Evolutionary conservation across 2,329 filamentous ascomycete genomes (phyloP).

Genomic region (Botrytis byssoidea): DNA sequence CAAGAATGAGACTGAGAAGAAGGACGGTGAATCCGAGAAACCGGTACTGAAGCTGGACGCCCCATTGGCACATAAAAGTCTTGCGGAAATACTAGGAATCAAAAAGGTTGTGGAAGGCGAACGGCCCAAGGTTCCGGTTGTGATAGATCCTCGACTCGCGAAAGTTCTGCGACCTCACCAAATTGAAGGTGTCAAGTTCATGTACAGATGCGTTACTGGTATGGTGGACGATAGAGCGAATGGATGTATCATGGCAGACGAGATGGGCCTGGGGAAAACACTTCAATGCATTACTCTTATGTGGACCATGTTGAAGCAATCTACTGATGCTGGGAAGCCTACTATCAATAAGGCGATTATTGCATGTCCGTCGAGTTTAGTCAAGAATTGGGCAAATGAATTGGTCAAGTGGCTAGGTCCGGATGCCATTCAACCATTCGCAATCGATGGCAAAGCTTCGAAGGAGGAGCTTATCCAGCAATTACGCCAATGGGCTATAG

Average conservation of each 20-base stretch:
- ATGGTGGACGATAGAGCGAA: constrained; percentile 91
- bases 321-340: constrained; percentile 86
- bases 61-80: constrained; percentile 87
- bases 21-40: constrained; percentile 46
- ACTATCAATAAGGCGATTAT: constrained; percentile 97
- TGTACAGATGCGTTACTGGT: constrained; percentile 94
- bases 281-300: constrained; percentile 94
- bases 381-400: constrained; percentile 98
- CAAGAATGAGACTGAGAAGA: constrained; percentile 40
- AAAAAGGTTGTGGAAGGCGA: constrained; percentile 83
- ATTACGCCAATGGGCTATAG: constrained; percentile 90
- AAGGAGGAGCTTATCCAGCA: constrained; percentile 92
- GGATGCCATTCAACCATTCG: constrained; percentile 88
- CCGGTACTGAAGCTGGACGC: constrained; percentile 59
- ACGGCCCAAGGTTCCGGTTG: constrained; percentile 87
- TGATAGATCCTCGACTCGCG: constrained; percentile 85
- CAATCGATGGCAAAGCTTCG: constrained; percentile 92
- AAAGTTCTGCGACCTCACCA: constrained; percentile 96
- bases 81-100: constrained; percentile 91
- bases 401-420: constrained; percentile 93
- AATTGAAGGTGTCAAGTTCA: constrained; percentile 95
- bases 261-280: constrained; percentile 98
- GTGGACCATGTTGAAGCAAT: constrained; percentile 96
- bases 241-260: constrained; percentile 99
- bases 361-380: constrained; percentile 92